phyloP scores from a whole-genome alignment of 305 asterid species.

The Stenogyne calaminthoides region DNA sequence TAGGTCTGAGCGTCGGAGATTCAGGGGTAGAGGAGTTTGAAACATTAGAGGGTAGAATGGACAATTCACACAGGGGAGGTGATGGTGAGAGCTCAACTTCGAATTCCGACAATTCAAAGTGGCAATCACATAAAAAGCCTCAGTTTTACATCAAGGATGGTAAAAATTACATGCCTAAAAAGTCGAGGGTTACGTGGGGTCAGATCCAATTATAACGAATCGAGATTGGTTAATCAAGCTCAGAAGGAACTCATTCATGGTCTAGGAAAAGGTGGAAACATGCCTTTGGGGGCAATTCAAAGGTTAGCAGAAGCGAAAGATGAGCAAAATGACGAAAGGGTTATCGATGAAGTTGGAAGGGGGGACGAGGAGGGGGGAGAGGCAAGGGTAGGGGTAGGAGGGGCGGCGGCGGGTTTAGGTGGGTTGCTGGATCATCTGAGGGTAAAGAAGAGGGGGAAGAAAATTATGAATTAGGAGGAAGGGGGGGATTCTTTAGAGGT shows the following conservation, averaged over 20 bases:
- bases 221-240: too few relatives aligned
- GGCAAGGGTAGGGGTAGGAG: conserved; percentile 48
- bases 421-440: conserved; percentile 30
- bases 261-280: conserved; percentile 90
- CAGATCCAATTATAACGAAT: too few relatives aligned
- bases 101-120: too few relatives aligned
- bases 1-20: conserved; percentile 81
- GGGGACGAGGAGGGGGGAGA: conserved; percentile 45
- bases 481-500: conserved; percentile 28
- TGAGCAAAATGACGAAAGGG: conserved; percentile 34
- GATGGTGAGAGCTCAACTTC: too few relatives aligned
- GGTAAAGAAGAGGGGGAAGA: conserved; percentile 42
- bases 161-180: too few relatives aligned
- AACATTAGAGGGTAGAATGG: conserved; percentile 38
- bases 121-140: too few relatives aligned
- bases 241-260: conserved; percentile 80
- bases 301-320: conserved; percentile 44
- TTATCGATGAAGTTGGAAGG: conserved; percentile 41
- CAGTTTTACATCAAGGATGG: too few relatives aligned
- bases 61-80: too few relatives aligned
- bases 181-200: too few relatives aligned
- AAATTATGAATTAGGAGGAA: conserved; percentile 48
- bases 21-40: conserved; percentile 71
- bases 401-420: conserved; percentile 57
- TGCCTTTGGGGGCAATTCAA: conserved; percentile 67